Conservation (phyloP, 139 green algal genomes). For the Choricystis sp. region DNA sequence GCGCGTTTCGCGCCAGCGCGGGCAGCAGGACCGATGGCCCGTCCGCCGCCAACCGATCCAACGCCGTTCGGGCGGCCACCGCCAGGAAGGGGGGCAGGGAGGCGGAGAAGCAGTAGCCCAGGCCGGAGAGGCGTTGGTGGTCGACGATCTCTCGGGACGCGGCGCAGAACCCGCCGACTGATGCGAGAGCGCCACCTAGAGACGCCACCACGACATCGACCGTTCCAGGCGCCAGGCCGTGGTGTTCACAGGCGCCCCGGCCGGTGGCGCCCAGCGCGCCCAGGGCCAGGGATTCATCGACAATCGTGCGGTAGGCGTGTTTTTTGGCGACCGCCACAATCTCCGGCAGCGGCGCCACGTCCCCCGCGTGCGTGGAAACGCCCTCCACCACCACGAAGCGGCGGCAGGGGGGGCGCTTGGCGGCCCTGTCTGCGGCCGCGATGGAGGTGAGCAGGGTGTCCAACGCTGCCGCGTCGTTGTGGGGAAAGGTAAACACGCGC, state of each 20-base stretch:
- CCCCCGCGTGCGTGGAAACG: constrained; percentile 67
- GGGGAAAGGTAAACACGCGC: constrained; percentile 72
- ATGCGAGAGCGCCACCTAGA: constrained; percentile 55
- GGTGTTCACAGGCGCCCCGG: constrained; percentile 71
- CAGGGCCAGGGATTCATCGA: constrained; percentile 83
- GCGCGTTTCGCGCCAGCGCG: constrained; percentile 14
- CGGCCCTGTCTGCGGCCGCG: constrained; percentile 23
- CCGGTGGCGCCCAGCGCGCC: constrained; percentile 74
- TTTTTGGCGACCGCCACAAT: constrained; percentile 66
- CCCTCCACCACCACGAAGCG: constrained; percentile 90
- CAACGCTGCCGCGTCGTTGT: constrained; percentile 87
- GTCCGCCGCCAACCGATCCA: constrained; percentile 15
- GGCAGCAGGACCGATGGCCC: constrained; percentile 7
- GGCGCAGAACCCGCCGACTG: constrained; percentile 70
- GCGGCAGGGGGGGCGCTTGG: constrained; percentile 39
- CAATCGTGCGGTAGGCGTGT: constrained; percentile 73
- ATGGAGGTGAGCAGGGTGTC: constrained; percentile 49
- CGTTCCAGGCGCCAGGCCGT: constrained; percentile 36
- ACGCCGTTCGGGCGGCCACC: constrained; percentile 16
- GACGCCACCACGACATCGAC: constrained; percentile 78
- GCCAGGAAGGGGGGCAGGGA: constrained; percentile 90
- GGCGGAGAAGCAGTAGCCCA: constrained; percentile 92
- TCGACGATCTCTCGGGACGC: constrained; percentile 67
- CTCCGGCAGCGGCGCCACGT: constrained; percentile 61
- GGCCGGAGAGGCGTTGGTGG: constrained; percentile 72